A percentile compares a stretch with the other conserved stretches of the same genome.
phyloP scores from a whole-genome alignment of 2,329 filamentous ascomycete species.

The Aspergillus eucalypticola region DNA sequence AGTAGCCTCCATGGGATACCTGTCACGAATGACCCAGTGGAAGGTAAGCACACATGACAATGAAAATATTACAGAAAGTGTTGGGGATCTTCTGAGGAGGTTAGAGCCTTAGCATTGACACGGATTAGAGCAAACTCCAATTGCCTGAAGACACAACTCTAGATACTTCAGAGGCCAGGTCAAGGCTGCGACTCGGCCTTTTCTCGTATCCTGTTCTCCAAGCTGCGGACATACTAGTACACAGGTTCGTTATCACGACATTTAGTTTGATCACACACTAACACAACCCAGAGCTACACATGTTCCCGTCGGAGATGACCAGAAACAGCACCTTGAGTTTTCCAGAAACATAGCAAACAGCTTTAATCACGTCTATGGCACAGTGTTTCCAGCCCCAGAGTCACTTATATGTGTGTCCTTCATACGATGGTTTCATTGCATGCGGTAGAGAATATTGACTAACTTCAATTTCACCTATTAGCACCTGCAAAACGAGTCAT shows the following conservation, averaged over 20 bases:
- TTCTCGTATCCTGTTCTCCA: slow-evolving; percentile 97
- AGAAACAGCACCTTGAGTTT: slow-evolving; percentile 91
- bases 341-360: slow-evolving; percentile 79
- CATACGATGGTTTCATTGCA: background rate
- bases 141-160: slow-evolving; percentile 61
- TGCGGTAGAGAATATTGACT: slow-evolving; percentile 2
- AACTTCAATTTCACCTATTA: slow-evolving; percentile 33
- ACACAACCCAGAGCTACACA: slow-evolving; percentile 69
- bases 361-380: slow-evolving; percentile 76
- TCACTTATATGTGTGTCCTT: slow-evolving; percentile 66
- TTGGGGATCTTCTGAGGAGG: no score
- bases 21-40: slow-evolving; percentile 99
- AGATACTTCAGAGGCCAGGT: slow-evolving; percentile 58
- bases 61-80: no score
- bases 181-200: slow-evolving; percentile 77
- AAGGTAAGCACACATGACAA: slow-evolving; percentile 61
- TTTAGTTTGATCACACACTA: slow-evolving; percentile 14
- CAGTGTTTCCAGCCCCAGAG: slow-evolving; percentile 65
- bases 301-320: slow-evolving; percentile 95
- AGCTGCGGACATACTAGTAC: slow-evolving; percentile 89
- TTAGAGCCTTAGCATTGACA: slow-evolving; percentile 9
- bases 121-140: slow-evolving; percentile 68
- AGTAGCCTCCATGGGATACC: slow-evolving; percentile 84
- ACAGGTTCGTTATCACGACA: slow-evolving; percentile 55
- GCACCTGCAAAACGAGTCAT: slow-evolving; percentile 83